These are phyloP conservation scores for Cladophialophora immunda DNA, from an alignment of 2,329 filamentous ascomycete genomes.

Conservation along the genomic window DNA sequence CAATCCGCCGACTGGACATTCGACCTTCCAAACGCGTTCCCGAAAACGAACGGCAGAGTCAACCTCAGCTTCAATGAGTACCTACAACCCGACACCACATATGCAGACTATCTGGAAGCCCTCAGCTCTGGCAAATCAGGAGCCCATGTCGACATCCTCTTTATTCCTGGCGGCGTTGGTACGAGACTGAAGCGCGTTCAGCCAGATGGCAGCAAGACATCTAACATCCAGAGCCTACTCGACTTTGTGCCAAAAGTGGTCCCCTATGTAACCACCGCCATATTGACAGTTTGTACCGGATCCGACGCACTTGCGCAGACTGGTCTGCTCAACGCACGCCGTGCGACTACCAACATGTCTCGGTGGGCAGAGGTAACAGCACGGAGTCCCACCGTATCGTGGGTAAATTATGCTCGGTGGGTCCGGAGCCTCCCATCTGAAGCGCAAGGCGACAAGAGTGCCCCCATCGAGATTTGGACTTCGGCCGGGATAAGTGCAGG, in stretches of 20 bases:
- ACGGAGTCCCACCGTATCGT: conserved; percentile 62
- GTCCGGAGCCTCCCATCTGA: conserved; percentile 48
- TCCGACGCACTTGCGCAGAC: conserved; percentile 65
- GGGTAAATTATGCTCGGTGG: conserved; percentile 70
- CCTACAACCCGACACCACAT: conserved; percentile 62
- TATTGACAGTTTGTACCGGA: conserved; percentile 73
- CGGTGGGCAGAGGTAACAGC: conserved; percentile 61
- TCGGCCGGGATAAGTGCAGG: conserved; percentile 70
- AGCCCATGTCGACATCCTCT: conserved; percentile 61
- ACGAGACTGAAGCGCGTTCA: conserved; percentile 42
- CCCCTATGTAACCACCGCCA: conserved; percentile 31
- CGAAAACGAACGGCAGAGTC: conserved; percentile 35
- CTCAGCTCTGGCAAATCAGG: conserved; percentile 6
- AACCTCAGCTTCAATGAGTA: conserved; percentile 45
- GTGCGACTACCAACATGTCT: conserved; percentile 73
- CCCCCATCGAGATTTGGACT: conserved; percentile 62
- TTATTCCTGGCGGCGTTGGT: conserved; percentile 72
- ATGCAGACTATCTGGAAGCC: conserved; percentile 26
- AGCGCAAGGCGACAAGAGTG: conserved; percentile 8
- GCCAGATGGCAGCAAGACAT: conserved; percentile 28
- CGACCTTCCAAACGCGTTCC: conserved; percentile 31
- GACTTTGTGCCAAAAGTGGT: conserved; percentile 33
- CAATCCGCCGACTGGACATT: conserved; percentile 33
- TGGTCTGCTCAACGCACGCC: conserved; percentile 67
- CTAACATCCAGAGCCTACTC: conserved; percentile 31